These are phyloP conservation scores for Epichloe sylvatica DNA, from an alignment of 2,329 filamentous ascomycete genomes.

Conservation along the genomic window DNA sequence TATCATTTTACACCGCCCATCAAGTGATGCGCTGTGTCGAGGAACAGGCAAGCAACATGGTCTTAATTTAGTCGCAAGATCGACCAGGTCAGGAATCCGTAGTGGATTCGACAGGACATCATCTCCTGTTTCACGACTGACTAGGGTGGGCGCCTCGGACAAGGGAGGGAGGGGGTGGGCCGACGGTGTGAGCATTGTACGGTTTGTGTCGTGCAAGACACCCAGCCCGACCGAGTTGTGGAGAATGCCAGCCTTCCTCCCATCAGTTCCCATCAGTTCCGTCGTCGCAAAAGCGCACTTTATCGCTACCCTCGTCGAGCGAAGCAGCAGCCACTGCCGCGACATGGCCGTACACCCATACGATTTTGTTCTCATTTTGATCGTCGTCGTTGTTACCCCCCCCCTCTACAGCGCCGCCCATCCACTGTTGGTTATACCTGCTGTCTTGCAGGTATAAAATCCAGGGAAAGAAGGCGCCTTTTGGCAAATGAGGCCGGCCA, in stretches of 20 bases:
- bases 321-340: not conserved
- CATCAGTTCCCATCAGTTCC: not conserved
- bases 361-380: not conserved
- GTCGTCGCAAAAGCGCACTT: not conserved
- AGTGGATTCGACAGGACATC: slow-evolving; percentile 9
- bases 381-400: not conserved
- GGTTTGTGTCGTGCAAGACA: slow-evolving; percentile 1
- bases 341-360: not conserved
- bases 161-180: slow-evolving; percentile 5
- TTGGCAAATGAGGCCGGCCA: not conserved
- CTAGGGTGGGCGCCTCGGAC: slow-evolving; percentile 8
- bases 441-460: not conserved
- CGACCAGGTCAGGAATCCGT: slow-evolving; percentile 9
- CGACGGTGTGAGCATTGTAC: not conserved
- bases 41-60: not conserved
- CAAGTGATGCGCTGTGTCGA: slow-evolving; percentile 3
- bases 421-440: not conserved
- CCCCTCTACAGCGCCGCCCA: not conserved
- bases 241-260: not conserved
- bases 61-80: slow-evolving; percentile 8
- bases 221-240: not conserved
- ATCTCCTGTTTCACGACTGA: slow-evolving; percentile 12
- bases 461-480: not conserved
- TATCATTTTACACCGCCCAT: not conserved
- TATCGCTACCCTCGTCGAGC: not conserved